A percentile compares a stretch with the other conserved stretches of the same genome.
phyloP scores from a whole-genome alignment of 2,329 filamentous ascomycete genomes.

The Fusarium sacchari region DNA sequence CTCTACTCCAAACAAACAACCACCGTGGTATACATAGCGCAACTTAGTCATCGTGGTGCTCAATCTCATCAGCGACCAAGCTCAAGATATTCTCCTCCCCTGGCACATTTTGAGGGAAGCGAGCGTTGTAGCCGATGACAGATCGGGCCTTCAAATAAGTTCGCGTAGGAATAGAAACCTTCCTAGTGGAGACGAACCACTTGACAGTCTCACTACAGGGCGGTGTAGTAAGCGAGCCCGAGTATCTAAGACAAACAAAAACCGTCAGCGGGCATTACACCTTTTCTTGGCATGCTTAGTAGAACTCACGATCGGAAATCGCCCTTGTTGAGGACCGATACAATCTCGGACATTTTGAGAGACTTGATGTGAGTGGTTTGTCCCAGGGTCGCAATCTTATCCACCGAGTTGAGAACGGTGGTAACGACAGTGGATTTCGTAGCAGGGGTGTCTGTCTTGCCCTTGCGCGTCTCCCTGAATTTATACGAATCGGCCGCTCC shows the following conservation, averaged over 20 bases:
- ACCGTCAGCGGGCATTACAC: slow-evolving; percentile 7
- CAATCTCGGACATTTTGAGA: slow-evolving; percentile 57
- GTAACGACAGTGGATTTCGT: slow-evolving; percentile 46
- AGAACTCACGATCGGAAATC: slow-evolving; percentile 44
- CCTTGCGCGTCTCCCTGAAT: neutral
- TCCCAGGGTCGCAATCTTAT: slow-evolving; percentile 53
- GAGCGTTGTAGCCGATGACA: slow-evolving; percentile 65
- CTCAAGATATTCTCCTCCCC: slow-evolving; percentile 50
- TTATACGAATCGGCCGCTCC: neutral
- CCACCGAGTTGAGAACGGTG: slow-evolving; percentile 47
- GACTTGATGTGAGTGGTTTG: slow-evolving; percentile 47
- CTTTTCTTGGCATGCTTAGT: neutral
- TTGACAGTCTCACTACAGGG: slow-evolving; percentile 67
- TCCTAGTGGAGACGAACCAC: slow-evolving; percentile 62
- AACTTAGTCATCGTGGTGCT: neutral
- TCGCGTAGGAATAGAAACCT: slow-evolving; percentile 57
- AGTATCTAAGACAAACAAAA: slow-evolving; percentile 51
- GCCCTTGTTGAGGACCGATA: slow-evolving; percentile 42
- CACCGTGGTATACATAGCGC: neutral
- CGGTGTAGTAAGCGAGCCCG: slow-evolving; percentile 70
- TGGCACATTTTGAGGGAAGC: slow-evolving; percentile 62
- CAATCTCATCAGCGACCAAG: neutral
- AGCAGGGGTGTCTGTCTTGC: neutral
- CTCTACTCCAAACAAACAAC: neutral
- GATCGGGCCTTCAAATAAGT: slow-evolving; percentile 63